Conservation (phyloP, 768 basidiomycete genomes). For the Dendrothele bispora region DNA sequence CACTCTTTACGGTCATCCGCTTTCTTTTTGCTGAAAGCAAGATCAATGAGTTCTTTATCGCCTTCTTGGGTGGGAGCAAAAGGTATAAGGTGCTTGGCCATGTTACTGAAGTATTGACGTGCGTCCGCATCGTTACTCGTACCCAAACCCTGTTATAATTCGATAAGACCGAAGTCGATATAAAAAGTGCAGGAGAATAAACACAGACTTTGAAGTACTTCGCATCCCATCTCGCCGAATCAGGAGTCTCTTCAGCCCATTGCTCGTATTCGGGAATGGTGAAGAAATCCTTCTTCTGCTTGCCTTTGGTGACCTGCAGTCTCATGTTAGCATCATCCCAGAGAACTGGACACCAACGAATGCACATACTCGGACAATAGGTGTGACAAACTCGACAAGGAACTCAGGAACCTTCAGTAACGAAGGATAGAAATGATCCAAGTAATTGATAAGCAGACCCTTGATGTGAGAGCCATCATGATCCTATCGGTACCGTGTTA, state of each 20-base stretch:
- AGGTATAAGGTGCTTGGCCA: constrained; percentile 93
- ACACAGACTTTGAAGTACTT: constrained; percentile 96
- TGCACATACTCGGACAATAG: constrained; percentile 83
- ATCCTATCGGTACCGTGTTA: constrained; percentile 55
- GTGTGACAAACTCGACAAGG: constrained; percentile 97
- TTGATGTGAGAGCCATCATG: constrained; percentile 99
- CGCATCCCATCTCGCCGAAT: constrained; percentile 79
- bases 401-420: constrained; percentile 88
- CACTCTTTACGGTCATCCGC: constrained; percentile 98
- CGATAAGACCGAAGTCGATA: constrained; percentile 6
- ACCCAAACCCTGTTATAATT: constrained; percentile 77
- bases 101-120: constrained; percentile 88
- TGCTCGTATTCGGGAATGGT: constrained; percentile 96
- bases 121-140: constrained; percentile 90
- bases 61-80: constrained; percentile 80
- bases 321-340: neutral
- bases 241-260: constrained; percentile 81
- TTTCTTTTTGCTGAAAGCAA: constrained; percentile 99
- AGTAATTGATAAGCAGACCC: constrained; percentile 96
- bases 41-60: constrained; percentile 88
- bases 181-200: neutral
- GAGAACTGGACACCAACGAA: neutral
- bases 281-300: constrained; percentile 84
- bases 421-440: constrained; percentile 96
- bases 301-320: constrained; percentile 71